These are phyloP conservation scores for Exserohilum rostratum DNA, from an alignment of 2,329 filamentous ascomycete species.

Conservation along the genomic window DNA sequence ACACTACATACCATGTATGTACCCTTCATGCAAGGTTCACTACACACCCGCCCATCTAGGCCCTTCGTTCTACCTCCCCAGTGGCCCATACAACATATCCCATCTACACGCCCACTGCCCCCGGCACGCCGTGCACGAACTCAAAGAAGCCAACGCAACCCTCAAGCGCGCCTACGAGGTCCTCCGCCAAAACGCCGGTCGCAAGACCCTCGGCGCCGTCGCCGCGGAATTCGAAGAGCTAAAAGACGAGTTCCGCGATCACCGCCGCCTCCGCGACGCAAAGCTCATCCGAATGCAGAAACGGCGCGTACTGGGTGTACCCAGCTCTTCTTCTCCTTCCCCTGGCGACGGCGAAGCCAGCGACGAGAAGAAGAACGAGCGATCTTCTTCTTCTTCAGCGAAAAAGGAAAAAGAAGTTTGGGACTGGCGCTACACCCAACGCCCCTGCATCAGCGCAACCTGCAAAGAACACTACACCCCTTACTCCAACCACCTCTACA, in stretches of 20 bases:
- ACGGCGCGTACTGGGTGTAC: conserved; percentile 21
- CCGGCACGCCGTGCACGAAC: conserved; percentile 34
- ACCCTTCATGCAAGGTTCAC: conserved; percentile 30
- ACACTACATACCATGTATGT: conserved; percentile 40
- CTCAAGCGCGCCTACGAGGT: conserved; percentile 36
- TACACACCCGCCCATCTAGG: conserved; percentile 33
- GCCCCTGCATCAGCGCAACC: conserved; percentile 31
- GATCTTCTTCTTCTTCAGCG: not conserved
- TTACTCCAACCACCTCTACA: conserved; percentile 29
- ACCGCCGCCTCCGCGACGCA: conserved; percentile 16
- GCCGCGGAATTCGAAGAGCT: conserved; percentile 38
- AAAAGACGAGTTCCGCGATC: conserved; percentile 21
- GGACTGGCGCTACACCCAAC: conserved; percentile 36
- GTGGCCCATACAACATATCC: conserved; percentile 35
- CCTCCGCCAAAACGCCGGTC: conserved; percentile 42
- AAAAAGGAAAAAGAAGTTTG: conserved; percentile 15
- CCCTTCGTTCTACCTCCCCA: conserved; percentile 36
- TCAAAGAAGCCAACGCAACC: conserved; percentile 29
- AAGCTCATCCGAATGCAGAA: conserved; percentile 18
- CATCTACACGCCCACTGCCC: conserved; percentile 38
- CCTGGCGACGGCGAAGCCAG: not conserved
- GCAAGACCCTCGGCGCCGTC: conserved; percentile 38
- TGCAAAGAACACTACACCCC: conserved; percentile 34
- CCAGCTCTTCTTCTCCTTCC: no score
- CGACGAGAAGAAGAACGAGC: not conserved